Evolutionary conservation across 2,329 filamentous ascomycete genomes (phyloP).

Genomic region (Exophiala sp.): DNA sequence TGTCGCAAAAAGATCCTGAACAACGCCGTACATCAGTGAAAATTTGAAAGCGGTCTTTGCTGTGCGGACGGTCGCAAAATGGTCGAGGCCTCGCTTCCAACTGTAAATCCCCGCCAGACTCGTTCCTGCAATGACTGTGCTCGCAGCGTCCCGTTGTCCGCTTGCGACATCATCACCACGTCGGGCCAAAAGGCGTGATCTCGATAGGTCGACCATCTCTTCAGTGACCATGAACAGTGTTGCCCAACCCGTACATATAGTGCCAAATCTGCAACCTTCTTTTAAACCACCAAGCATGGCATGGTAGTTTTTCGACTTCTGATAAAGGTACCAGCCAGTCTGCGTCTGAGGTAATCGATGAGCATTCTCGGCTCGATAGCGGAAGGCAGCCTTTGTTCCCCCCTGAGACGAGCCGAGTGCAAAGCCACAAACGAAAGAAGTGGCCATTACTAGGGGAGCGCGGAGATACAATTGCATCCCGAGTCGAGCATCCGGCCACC

Average conservation of each 20-base stretch:
- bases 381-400: slow-evolving; percentile 68
- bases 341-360: slow-evolving; percentile 82
- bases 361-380: slow-evolving; percentile 92
- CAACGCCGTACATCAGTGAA: slow-evolving; percentile 73
- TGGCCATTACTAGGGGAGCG: slow-evolving; percentile 60
- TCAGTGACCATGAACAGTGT: slow-evolving; percentile 76
- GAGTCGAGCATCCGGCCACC: slow-evolving; percentile 39
- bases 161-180: slow-evolving; percentile 73
- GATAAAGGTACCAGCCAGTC: slow-evolving; percentile 95
- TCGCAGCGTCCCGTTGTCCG: slow-evolving; percentile 68
- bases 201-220: slow-evolving; percentile 74
- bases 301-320: slow-evolving; percentile 96
- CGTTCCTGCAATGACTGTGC: slow-evolving; percentile 76
- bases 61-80: slow-evolving; percentile 71
- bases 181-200: slow-evolving; percentile 65
- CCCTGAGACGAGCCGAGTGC: slow-evolving; percentile 69
- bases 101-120: slow-evolving; percentile 85
- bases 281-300: slow-evolving; percentile 71
- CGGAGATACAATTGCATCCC: slow-evolving; percentile 64
- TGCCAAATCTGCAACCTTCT: slow-evolving; percentile 73
- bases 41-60: slow-evolving; percentile 76
- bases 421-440: slow-evolving; percentile 67
- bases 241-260: slow-evolving; percentile 67
- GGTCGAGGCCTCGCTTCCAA: slow-evolving; percentile 75
- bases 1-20: slow-evolving; percentile 71